Percentiles rank a stretch among this genome's conserved stretches.
phyloP scores from a whole-genome alignment of 2,329 filamentous ascomycete genomes.

The Parastagonospora avenae region DNA sequence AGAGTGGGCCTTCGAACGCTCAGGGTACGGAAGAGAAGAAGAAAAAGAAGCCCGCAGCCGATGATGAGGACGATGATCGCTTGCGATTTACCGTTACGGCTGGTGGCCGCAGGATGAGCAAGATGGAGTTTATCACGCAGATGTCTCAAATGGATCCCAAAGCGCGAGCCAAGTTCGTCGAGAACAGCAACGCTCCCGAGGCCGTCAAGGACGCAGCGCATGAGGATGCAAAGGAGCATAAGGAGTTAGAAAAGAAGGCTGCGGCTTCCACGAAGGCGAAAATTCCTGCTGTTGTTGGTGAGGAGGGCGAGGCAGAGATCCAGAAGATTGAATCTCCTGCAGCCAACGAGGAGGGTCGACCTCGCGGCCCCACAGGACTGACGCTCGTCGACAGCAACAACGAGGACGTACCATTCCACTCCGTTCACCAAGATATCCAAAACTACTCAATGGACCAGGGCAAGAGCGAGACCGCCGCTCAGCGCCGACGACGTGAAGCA shows the following conservation, averaged over 20 bases:
- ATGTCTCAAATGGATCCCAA: conserved; percentile 74
- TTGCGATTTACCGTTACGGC: conserved; percentile 78
- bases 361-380: conserved; percentile 46
- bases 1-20: conserved; percentile 29
- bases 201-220: conserved; percentile 54
- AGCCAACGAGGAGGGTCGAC: conserved; percentile 27
- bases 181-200: conserved; percentile 55
- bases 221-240: conserved; percentile 47
- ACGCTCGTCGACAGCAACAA: conserved; percentile 53
- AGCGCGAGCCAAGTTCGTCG: conserved; percentile 59
- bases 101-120: conserved; percentile 76
- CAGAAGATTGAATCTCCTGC: conserved; percentile 37
- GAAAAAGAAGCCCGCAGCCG: conserved; percentile 35
- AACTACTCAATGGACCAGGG: conserved; percentile 26
- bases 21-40: conserved; percentile 26
- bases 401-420: conserved; percentile 55
- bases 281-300: conserved; percentile 38
- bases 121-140: conserved; percentile 77
- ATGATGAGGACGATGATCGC: conserved; percentile 70
- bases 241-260: conserved; percentile 33
- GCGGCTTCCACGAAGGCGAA: conserved; percentile 33
- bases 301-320: conserved; percentile 41
- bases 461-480: conserved; percentile 44
- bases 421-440: conserved; percentile 46
- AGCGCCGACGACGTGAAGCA: conserved; percentile 51